A percentile compares a stretch with the other conserved stretches of the same genome.
phyloP scores from a whole-genome alignment of 352 stramenopile genomes.

The Phytophthora quininea region DNA sequence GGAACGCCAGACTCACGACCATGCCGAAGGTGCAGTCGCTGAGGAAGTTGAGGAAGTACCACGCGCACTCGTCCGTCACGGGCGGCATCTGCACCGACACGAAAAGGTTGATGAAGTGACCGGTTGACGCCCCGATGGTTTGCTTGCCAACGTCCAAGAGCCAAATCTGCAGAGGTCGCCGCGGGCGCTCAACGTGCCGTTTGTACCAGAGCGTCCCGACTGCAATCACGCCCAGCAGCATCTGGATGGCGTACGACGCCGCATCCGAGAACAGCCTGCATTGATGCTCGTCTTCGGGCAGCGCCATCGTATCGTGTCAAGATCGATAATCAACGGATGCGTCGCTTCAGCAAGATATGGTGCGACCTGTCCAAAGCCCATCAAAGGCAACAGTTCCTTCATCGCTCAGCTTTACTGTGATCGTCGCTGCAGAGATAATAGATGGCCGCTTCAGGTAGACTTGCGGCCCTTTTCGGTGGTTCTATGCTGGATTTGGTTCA shows the following conservation, averaged over 20 bases:
- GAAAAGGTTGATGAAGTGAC: conserved; percentile 77
- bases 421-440: conserved; percentile 5
- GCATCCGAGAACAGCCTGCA: conserved; percentile 73
- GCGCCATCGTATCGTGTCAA: conserved; percentile 8
- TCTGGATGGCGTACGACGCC: conserved; percentile 75
- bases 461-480: conserved; percentile 50
- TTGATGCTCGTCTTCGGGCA: conserved; percentile 29
- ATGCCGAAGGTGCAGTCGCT: conserved; percentile 85
- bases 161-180: conserved; percentile 77
- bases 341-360: conserved; percentile 15
- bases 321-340: background rate
- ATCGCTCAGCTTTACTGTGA: conserved; percentile 17
- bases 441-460: conserved; percentile 30
- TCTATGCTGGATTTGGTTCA: conserved; percentile 82
- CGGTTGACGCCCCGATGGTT: conserved; percentile 68
- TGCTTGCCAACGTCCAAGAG: conserved; percentile 85
- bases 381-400: conserved; percentile 1
- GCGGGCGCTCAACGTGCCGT: conserved; percentile 75
- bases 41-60: conserved; percentile 89
- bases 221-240: conserved; percentile 67
- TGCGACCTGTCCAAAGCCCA: conserved; percentile 13
- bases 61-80: conserved; percentile 84
- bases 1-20: conserved; percentile 73
- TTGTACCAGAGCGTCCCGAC: conserved; percentile 86
- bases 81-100: conserved; percentile 75